Evolutionary conservation across 177 flowering plant species (phyloP).

Genomic region (Vitis hybrid): DNA sequence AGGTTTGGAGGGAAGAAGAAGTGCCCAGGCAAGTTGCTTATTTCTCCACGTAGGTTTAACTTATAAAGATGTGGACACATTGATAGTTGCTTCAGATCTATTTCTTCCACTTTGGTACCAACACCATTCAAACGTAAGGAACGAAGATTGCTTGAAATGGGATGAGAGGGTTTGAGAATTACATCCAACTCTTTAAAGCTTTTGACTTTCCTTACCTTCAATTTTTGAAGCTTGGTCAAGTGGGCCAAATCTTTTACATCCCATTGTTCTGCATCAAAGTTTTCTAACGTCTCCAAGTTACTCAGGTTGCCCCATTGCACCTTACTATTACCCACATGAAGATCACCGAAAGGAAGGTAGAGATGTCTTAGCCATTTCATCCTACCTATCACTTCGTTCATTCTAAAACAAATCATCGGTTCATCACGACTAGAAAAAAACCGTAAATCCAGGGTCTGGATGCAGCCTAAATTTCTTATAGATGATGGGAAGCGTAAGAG

Average conservation of each 20-base stretch:
- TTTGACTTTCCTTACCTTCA: accelerated
- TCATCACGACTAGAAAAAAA: no score
- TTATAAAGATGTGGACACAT: background rate
- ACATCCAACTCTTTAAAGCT: background rate
- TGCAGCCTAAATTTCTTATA: conserved; percentile 2
- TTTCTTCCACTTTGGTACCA: background rate
- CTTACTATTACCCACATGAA: background rate
- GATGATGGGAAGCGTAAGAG: conserved; percentile 9
- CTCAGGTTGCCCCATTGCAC: background rate
- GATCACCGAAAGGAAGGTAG: background rate
- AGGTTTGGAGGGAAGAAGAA: background rate
- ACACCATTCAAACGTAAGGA: background rate
- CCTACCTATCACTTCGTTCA: conserved; percentile 12
- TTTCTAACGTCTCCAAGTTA: conserved; percentile 6
- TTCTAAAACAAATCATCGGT: no score
- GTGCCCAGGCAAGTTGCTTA: background rate
- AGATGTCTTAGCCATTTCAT: conserved; percentile 13
- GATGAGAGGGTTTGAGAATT: background rate
- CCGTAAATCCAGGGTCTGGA: conserved; percentile 14
- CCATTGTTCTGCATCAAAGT: background rate
- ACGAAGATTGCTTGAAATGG: background rate
- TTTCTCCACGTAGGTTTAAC: accelerated
- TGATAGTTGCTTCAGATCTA: background rate
- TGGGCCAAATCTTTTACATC: background rate
- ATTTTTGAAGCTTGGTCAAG: background rate